phyloP scores from a whole-genome alignment of 257 asterid genomes.

The Capsicum rhomboideum region DNA sequence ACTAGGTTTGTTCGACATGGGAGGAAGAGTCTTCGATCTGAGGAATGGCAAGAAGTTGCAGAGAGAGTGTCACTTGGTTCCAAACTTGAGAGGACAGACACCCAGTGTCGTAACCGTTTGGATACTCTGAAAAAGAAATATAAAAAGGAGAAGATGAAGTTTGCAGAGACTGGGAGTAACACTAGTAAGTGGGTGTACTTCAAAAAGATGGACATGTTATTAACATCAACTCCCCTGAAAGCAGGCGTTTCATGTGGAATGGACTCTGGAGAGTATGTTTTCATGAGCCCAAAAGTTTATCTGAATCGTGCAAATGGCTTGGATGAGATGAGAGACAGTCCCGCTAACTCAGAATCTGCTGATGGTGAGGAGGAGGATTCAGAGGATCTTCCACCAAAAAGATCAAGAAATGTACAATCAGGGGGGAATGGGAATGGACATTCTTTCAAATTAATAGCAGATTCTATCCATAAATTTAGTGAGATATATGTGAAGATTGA shows the following conservation, averaged over 20 bases:
- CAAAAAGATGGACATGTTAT: slow-evolving; percentile 61
- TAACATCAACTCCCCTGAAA: slow-evolving; percentile 46
- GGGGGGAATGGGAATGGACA: slow-evolving; percentile 13
- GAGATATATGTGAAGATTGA: slow-evolving; percentile 75
- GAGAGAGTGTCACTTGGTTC: slow-evolving; percentile 68
- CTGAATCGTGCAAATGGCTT: slow-evolving; percentile 48
- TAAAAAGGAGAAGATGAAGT: slow-evolving; percentile 76
- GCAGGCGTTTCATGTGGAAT: slow-evolving; percentile 64
- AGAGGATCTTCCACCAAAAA: slow-evolving; percentile 47
- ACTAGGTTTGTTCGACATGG: slow-evolving; percentile 75
- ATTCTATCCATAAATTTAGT: slow-evolving; percentile 65
- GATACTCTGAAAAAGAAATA: slow-evolving; percentile 89
- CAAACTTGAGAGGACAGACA: slow-evolving; percentile 63
- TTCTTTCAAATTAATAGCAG: slow-evolving; percentile 60
- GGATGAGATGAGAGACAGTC: slow-evolving; percentile 84
- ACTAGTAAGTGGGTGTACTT: slow-evolving; percentile 68
- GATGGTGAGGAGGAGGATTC: slow-evolving; percentile 39
- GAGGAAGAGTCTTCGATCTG: slow-evolving; percentile 83
- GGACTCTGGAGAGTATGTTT: slow-evolving; percentile 71
- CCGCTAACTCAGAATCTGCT: slow-evolving; percentile 47
- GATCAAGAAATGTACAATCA: slow-evolving; percentile 16
- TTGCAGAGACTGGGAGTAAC: slow-evolving; percentile 16
- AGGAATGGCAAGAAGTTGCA: slow-evolving; percentile 94
- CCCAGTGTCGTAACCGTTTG: slow-evolving; percentile 86
- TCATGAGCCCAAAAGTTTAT: slow-evolving; percentile 48